A percentile compares a stretch with the other conserved stretches of the same genome.
phyloP scores from a whole-genome alignment of 2,329 filamentous ascomycete genomes.

The Ascochyta viciae-villosae region DNA sequence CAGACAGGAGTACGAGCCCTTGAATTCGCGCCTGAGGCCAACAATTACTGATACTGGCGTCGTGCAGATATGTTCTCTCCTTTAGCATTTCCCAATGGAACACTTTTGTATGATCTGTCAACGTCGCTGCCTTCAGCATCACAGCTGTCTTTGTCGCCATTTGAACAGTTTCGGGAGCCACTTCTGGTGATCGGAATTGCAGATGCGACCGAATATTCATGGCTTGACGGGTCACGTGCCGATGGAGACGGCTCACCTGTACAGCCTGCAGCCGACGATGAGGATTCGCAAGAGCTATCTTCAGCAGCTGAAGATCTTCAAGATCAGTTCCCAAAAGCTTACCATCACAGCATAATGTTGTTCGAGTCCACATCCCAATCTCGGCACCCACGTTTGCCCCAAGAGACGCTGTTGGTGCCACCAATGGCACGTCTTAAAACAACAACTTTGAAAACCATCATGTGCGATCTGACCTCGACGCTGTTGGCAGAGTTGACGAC shows the following conservation, averaged over 20 bases:
- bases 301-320: conserved; percentile 74
- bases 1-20: conserved; percentile 77
- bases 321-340: conserved; percentile 75
- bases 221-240: conserved; percentile 53
- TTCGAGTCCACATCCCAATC: conserved; percentile 70
- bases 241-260: conserved; percentile 17
- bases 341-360: conserved; percentile 79
- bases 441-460: conserved; percentile 67
- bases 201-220: conserved; percentile 72
- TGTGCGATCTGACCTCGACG: conserved; percentile 54
- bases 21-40: conserved; percentile 23
- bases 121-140: conserved; percentile 80
- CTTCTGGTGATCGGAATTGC: conserved; percentile 84
- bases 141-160: conserved; percentile 81
- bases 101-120: conserved; percentile 86
- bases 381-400: conserved; percentile 55
- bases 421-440: conserved; percentile 70
- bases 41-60: conserved; percentile 43
- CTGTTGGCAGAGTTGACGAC: conserved; percentile 57
- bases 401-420: conserved; percentile 76
- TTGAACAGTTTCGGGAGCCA: conserved; percentile 88
- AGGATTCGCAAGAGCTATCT: conserved; percentile 49
- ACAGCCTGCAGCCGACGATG: conserved; percentile 23
- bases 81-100: conserved; percentile 82
- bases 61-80: conserved; percentile 88